phyloP scores from a whole-genome alignment of 2,329 filamentous ascomycete species.

The Diplodia mutila region DNA sequence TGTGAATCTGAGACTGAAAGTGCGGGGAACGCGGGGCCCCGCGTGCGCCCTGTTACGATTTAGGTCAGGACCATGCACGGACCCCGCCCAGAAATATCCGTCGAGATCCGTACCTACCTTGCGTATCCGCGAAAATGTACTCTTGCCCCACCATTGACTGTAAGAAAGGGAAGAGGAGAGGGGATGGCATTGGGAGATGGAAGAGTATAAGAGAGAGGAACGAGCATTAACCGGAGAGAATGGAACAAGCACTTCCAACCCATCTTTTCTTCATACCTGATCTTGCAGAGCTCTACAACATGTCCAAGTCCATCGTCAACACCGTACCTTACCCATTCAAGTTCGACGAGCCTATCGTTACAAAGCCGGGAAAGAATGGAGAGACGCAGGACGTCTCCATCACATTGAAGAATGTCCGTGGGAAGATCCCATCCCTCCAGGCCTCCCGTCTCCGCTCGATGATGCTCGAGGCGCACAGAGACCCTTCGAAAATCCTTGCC shows the following conservation, averaged over 20 bases:
- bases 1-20: not conserved
- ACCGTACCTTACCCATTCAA: constrained; percentile 41
- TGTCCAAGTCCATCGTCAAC: constrained; percentile 39
- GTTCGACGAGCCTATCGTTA: constrained; percentile 29
- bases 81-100: constrained; percentile 13
- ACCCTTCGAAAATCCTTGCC: constrained; percentile 51
- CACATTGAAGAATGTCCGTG: constrained; percentile 40
- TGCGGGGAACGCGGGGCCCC: not conserved
- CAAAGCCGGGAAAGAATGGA: constrained; percentile 9
- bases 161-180: not conserved
- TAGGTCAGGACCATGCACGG: constrained; percentile 4
- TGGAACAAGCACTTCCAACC: not conserved
- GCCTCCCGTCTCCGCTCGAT: constrained; percentile 46
- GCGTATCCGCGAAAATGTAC: not conserved
- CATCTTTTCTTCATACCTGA: not conserved
- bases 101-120: constrained; percentile 6
- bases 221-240: not conserved
- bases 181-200: not conserved
- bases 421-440: constrained; percentile 45
- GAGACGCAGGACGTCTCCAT: constrained; percentile 27
- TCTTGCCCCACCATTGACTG: not conserved
- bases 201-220: not conserved
- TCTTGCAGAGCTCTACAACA: constrained; percentile 15
- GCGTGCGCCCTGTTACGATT: not conserved
- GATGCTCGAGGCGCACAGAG: constrained; percentile 43